Evolutionary conservation across 306 rosid genomes (phyloP).

Genomic region (Glycine latifolia): DNA sequence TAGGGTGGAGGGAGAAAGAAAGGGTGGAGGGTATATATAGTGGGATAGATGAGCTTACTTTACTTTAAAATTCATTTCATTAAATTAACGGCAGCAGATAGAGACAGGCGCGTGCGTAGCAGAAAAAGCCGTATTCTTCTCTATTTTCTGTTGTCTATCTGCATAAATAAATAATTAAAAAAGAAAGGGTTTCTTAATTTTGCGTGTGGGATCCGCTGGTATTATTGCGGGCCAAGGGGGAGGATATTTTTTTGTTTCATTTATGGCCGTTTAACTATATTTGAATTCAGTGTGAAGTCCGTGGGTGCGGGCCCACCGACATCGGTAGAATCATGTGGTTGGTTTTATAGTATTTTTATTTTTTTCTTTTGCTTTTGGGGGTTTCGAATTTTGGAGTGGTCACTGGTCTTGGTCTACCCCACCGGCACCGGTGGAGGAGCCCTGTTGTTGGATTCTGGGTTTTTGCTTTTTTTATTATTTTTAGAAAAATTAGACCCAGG

Average conservation of each 20-base stretch:
- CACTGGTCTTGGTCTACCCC: constrained; percentile 36
- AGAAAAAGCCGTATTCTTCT: constrained; percentile 47
- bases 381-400: constrained; percentile 45
- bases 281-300: constrained; percentile 55
- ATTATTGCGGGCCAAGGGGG: constrained; percentile 32
- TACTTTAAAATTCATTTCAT: not conserved
- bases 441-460: constrained; percentile 39
- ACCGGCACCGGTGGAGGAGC: constrained; percentile 42
- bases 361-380: too few species aligned
- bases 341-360: not conserved
- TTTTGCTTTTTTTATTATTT: constrained; percentile 6
- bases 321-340: constrained; percentile 54
- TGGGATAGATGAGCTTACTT: constrained; percentile 25
- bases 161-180: not conserved
- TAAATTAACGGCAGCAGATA: constrained; percentile 40
- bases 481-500: not conserved
- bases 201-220: constrained; percentile 24
- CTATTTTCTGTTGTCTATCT: not conserved
- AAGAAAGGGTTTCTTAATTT: not conserved
- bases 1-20: constrained; percentile 42
- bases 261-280: constrained; percentile 55
- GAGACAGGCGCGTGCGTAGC: constrained; percentile 63
- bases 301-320: constrained; percentile 56
- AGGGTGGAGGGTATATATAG: constrained; percentile 50
- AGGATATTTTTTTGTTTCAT: constrained; percentile 39